Evolutionary conservation across 1,139 yeast species (phyloP).

Genomic region (Insectozyma bohioensis): DNA sequence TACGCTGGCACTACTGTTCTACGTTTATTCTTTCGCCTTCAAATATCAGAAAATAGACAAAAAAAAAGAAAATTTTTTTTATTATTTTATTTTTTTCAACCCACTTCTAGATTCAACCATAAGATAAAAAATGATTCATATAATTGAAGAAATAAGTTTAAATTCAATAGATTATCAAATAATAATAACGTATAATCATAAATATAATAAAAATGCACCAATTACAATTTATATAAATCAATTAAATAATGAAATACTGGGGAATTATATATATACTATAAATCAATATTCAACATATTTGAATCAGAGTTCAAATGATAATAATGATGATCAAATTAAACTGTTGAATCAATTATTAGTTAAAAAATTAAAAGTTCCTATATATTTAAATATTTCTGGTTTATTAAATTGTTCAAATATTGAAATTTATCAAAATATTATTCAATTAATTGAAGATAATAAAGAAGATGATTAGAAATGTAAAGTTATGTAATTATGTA

Average conservation of each 20-base stretch:
- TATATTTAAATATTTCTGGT: conserved; percentile 18
- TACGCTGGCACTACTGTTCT: too few species aligned
- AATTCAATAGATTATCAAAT: conserved; percentile 11
- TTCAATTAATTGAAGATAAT: conserved; percentile 4
- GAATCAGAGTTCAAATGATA: conserved; percentile 8
- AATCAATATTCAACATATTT: conserved; percentile 16
- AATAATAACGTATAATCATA: conserved; percentile 7
- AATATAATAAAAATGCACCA: conserved; percentile 10
- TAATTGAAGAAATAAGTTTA: conserved; percentile 7
- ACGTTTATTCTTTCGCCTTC: too few species aligned
- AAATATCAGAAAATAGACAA: too few species aligned
- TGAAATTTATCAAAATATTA: conserved; percentile 8
- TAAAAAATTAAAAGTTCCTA: conserved; percentile 17
- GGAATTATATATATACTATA: conserved; percentile 20
- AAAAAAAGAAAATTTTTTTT: too few species aligned
- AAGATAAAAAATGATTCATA: conserved; percentile 8
- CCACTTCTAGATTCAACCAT: too few species aligned
- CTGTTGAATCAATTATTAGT: conserved; percentile 16
- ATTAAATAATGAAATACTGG: conserved; percentile 13
- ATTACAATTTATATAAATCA: conserved; percentile 19
- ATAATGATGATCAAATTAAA: conserved; percentile 12
- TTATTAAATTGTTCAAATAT: conserved; percentile 5
- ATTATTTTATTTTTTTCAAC: too few species aligned
- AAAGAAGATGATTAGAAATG: too few species aligned
- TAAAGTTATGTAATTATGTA: too few species aligned